Percentiles rank a stretch among this genome's conserved stretches.
phyloP scores from a whole-genome alignment of 306 rosid genomes.

The cucumber (Cucumis sativus) region DNA sequence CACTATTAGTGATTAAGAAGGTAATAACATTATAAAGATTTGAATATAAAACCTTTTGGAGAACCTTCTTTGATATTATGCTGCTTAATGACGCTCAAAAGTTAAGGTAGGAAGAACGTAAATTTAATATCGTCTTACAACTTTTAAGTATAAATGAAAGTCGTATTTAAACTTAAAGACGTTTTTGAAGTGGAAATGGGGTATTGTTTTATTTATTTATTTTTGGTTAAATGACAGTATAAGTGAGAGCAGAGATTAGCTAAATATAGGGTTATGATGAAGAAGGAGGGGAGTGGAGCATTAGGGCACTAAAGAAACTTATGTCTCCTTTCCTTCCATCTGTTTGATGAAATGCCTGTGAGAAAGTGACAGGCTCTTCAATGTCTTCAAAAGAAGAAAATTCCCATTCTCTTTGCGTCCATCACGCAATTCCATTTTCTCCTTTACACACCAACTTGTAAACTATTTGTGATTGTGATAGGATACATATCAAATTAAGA shows the following conservation, averaged over 20 bases:
- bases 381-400: no score
- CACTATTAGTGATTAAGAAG: no score
- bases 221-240: not conserved
- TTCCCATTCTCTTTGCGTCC: not conserved
- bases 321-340: not conserved
- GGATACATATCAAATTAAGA: not conserved
- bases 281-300: not conserved
- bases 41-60: no score
- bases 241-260: not conserved
- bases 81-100: no score
- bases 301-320: not conserved
- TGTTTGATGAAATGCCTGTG: slow-evolving; percentile 8
- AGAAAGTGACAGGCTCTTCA: not conserved
- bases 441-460: not conserved
- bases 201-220: no score
- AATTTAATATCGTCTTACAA: no score
- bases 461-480: not conserved
- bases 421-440: not conserved
- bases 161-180: no score
- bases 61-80: no score
- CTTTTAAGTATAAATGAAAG: no score
- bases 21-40: no score
- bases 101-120: no score
- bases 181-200: no score
- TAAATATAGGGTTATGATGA: not conserved